Evolutionary conservation across 139 green algal genomes (phyloP).

Genomic region (Chlamydomonas schloesseri): DNA sequence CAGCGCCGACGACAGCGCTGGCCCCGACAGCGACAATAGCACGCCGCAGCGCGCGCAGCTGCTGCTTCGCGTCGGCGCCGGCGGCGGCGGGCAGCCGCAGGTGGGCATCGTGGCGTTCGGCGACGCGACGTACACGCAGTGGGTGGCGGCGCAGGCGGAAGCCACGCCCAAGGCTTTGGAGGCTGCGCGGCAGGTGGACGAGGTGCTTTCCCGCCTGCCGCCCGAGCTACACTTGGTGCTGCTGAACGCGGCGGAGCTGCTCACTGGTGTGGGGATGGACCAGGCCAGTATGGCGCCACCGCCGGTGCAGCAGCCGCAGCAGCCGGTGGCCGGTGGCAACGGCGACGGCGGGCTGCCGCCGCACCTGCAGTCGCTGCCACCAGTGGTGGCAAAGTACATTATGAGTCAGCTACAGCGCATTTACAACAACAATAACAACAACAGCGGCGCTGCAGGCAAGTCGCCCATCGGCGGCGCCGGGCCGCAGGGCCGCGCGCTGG

Average conservation of each 20-base stretch:
- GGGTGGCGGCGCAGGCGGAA: conserved; percentile 22
- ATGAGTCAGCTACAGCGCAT: conserved; percentile 18
- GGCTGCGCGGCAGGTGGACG: conserved; percentile 17
- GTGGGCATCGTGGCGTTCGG: background rate
- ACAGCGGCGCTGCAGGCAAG: background rate
- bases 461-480: background rate
- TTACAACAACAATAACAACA: background rate
- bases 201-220: conserved; percentile 21
- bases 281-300: too few relatives aligned
- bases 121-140: conserved; percentile 28
- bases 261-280: background rate
- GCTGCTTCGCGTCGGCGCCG: too few relatives aligned
- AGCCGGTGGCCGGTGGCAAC: too few relatives aligned
- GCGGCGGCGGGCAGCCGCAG: background rate
- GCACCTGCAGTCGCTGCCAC: conserved; percentile 16
- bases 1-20: too few relatives aligned
- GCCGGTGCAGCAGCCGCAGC: too few relatives aligned
- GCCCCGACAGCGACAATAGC: too few relatives aligned
- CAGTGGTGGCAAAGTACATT: conserved; percentile 18
- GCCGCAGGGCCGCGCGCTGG: background rate
- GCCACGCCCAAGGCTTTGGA: conserved; percentile 8
- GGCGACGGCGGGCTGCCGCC: background rate
- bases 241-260: conserved; percentile 31
- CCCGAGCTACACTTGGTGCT: conserved; percentile 38
- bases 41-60: too few relatives aligned